Percentiles rank a stretch among this genome's conserved stretches.
phyloP scores from a whole-genome alignment of 78 protist species.

The Chrysochromulina tobinii region DNA sequence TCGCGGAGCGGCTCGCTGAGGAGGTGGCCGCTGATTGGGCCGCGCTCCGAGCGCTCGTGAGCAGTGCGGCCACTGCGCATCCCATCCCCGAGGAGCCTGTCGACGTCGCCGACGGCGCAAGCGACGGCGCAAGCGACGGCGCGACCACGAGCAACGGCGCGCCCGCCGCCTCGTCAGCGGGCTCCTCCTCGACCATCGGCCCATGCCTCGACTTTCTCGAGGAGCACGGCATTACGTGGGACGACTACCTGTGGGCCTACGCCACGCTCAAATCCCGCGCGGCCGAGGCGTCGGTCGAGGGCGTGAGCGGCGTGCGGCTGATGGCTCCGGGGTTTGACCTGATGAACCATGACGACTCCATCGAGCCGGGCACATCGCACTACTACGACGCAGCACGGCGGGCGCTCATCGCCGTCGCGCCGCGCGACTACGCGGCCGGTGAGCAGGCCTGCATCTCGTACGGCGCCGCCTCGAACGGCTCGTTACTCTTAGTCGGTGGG shows the following conservation, averaged over 20 bases:
- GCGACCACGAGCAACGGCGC: no score
- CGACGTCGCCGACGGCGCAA: no score
- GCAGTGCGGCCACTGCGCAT: not conserved
- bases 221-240: not conserved
- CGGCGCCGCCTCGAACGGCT: not conserved
- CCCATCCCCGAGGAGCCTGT: no score
- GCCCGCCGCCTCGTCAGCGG: no score
- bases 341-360: not conserved
- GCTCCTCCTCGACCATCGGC: no score
- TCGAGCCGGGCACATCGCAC: not conserved
- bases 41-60: not conserved
- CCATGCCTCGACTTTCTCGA: not conserved
- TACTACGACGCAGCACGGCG: not conserved
- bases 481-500: not conserved
- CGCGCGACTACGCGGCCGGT: not conserved
- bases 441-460: slow-evolving; percentile 27
- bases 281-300: not conserved
- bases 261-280: slow-evolving; percentile 2
- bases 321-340: not conserved
- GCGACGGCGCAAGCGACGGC: no score
- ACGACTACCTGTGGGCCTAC: not conserved
- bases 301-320: not conserved
- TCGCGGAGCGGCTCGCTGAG: not conserved
- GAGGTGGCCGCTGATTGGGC: not conserved
- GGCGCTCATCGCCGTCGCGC: not conserved